Conservation (phyloP, 1,284 basidiomycete genomes). For the Takashimella koratensis region DNA sequence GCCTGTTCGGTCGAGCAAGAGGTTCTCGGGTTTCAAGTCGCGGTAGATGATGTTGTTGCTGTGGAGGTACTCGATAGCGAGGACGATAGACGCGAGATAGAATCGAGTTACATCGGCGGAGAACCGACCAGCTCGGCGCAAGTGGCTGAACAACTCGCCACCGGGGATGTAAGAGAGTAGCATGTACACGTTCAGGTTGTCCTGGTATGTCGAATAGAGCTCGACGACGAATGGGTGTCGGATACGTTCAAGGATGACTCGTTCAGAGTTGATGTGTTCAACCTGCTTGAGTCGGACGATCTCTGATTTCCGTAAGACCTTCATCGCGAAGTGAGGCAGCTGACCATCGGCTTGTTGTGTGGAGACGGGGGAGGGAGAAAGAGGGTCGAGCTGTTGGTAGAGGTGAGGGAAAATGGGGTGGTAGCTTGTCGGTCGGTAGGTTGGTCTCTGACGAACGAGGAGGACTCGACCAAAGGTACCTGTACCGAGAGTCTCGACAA, state of each 20-base stretch:
- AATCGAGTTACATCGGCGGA: slow-evolving; percentile 55
- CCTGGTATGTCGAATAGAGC: slow-evolving; percentile 52
- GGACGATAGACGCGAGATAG: slow-evolving; percentile 54
- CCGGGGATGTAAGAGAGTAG: slow-evolving; percentile 55
- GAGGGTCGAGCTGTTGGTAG: slow-evolving; percentile 39
- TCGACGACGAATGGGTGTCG: slow-evolving; percentile 59
- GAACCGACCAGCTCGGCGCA: slow-evolving; percentile 52
- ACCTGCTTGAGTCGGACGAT: slow-evolving; percentile 56
- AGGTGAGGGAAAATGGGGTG: slow-evolving; percentile 50
- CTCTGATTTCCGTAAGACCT: slow-evolving; percentile 55
- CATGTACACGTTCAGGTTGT: slow-evolving; percentile 56
- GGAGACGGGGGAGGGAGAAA: slow-evolving; percentile 33
- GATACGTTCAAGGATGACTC: slow-evolving; percentile 53
- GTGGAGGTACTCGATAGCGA: slow-evolving; percentile 54
- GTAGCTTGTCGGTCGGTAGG: slow-evolving; percentile 44
- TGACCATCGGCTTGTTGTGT: slow-evolving; percentile 45
- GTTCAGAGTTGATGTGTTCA: slow-evolving; percentile 57
- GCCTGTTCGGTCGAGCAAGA: slow-evolving; percentile 50
- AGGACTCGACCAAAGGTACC: slow-evolving; percentile 50
- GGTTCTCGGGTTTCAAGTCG: slow-evolving; percentile 55
- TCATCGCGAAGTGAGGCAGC: slow-evolving; percentile 53
- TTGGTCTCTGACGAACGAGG: slow-evolving; percentile 47
- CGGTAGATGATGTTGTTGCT: slow-evolving; percentile 53
- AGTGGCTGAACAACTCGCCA: slow-evolving; percentile 55
- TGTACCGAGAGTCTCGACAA: slow-evolving; percentile 50